Percentiles rank a stretch among this genome's conserved stretches.
Evolutionary conservation across 768 basidiomycete species (phyloP).

Genomic region (Obba rivulosa): DNA sequence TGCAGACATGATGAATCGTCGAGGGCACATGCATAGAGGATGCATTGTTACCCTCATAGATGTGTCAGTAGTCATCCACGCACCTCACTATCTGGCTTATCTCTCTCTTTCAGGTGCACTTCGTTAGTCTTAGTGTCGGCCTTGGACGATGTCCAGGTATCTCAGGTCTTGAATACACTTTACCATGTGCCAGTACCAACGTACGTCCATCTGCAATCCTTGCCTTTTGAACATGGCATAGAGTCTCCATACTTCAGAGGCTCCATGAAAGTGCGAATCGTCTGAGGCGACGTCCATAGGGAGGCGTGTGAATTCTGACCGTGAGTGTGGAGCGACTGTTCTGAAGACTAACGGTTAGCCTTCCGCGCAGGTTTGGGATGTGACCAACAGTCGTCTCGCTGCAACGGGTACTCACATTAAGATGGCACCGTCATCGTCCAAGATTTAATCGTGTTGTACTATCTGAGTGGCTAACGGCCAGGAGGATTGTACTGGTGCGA

Average conservation of each 20-base stretch:
- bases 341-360: neutral
- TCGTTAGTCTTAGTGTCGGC: slow-evolving; percentile 7
- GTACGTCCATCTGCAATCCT: neutral
- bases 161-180: slow-evolving; percentile 14
- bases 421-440: slow-evolving; percentile 11
- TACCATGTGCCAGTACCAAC: slow-evolving; percentile 12
- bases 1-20: slow-evolving; percentile 14
- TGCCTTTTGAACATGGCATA: neutral
- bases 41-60: slow-evolving; percentile 15
- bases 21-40: slow-evolving; percentile 12
- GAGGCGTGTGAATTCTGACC: slow-evolving; percentile 8
- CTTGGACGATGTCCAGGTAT: slow-evolving; percentile 7
- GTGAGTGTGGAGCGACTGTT: neutral
- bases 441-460: too few species aligned
- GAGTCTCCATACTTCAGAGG: slow-evolving; percentile 4
- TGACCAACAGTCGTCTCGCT: slow-evolving; percentile 11
- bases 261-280: slow-evolving; percentile 10
- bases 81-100: neutral
- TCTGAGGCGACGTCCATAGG: slow-evolving; percentile 11
- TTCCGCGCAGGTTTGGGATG: slow-evolving; percentile 13
- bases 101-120: slow-evolving; percentile 9
- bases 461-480: too few species aligned
- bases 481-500: too few species aligned
- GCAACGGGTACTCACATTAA: slow-evolving; percentile 14
- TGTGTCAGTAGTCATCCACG: slow-evolving; percentile 5